These are phyloP conservation scores for Neurospora tetraspora DNA, from an alignment of 495 filamentous ascomycete genomes.

Conservation along the genomic window DNA sequence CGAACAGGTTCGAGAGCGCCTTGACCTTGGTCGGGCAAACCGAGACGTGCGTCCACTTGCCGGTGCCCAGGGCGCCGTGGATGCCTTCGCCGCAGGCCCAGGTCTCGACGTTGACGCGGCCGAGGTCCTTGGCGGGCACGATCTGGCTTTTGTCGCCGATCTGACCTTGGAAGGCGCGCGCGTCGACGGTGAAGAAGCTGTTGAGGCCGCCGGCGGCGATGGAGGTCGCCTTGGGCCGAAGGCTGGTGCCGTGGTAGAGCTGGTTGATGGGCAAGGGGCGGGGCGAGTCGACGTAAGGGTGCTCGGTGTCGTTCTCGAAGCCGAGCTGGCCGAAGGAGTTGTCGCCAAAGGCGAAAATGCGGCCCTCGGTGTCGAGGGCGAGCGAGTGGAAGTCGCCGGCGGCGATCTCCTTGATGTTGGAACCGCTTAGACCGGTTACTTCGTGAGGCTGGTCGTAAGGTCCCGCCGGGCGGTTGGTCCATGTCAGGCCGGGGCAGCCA, in stretches of 20 bases:
- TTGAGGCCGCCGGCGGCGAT: constrained; percentile 79
- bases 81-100: constrained; percentile 85
- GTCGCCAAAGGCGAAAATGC: constrained; percentile 82
- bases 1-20: constrained; percentile 65
- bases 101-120: constrained; percentile 57
- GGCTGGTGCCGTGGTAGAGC: constrained; percentile 56
- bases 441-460: constrained; percentile 75
- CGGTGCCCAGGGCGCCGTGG: constrained; percentile 70
- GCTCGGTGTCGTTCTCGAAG: constrained; percentile 51
- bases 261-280: constrained; percentile 53
- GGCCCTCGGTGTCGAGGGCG: constrained; percentile 60
- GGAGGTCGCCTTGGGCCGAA: constrained; percentile 51
- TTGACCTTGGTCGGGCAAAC: constrained; percentile 72
- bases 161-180: constrained; percentile 33
- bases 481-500: constrained; percentile 72
- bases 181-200: constrained; percentile 80
- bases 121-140: constrained; percentile 28
- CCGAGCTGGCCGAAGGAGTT: constrained; percentile 84
- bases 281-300: constrained; percentile 57
- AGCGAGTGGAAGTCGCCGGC: constrained; percentile 83
- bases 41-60: constrained; percentile 85
- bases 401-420: constrained; percentile 56
- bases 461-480: constrained; percentile 65
- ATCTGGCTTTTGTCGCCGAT: background rate
- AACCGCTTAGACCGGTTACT: constrained; percentile 41